A percentile compares a stretch with the other conserved stretches of the same genome.
phyloP scores from a whole-genome alignment of 2,329 filamentous ascomycete genomes.

The Ustilaginoidea virens region DNA sequence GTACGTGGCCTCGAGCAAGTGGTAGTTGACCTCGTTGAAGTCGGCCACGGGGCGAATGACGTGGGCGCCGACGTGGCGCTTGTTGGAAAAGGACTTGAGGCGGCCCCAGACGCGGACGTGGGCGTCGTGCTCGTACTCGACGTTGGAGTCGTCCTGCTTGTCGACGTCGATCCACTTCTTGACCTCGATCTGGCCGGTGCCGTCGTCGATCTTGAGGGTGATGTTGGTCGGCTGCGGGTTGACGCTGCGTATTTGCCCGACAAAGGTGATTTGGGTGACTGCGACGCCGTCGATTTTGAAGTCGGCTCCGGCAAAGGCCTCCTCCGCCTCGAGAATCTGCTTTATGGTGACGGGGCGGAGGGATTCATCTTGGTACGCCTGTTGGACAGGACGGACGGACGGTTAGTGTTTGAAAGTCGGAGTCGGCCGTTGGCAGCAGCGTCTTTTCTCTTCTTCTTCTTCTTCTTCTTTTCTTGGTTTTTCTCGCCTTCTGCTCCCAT shows the following conservation, averaged over 20 bases:
- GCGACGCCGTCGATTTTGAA: slow-evolving; percentile 71
- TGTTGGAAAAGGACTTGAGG: slow-evolving; percentile 71
- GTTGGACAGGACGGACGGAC: not conserved
- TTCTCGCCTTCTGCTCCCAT: not conserved
- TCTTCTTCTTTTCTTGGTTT: not conserved
- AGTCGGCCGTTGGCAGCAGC: too few species aligned
- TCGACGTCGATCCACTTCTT: slow-evolving; percentile 70
- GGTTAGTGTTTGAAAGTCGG: too few species aligned
- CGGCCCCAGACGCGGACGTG: slow-evolving; percentile 80
- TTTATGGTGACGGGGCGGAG: slow-evolving; percentile 91
- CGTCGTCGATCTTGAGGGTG: slow-evolving; percentile 88
- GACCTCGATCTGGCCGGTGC: slow-evolving; percentile 81
- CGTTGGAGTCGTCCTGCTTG: slow-evolving; percentile 29
- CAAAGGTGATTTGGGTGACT: slow-evolving; percentile 59
- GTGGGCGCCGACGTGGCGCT: slow-evolving; percentile 66
- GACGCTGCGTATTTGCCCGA: slow-evolving; percentile 82
- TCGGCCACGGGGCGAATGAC: slow-evolving; percentile 67
- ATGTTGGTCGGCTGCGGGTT: slow-evolving; percentile 79
- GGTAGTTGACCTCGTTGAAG: slow-evolving; percentile 86
- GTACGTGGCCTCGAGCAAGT: slow-evolving; percentile 77
- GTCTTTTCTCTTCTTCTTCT: not conserved
- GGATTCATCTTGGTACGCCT: slow-evolving; percentile 64
- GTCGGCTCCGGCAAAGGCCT: slow-evolving; percentile 55
- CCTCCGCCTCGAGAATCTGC: slow-evolving; percentile 72
- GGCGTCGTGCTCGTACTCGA: slow-evolving; percentile 51